Percentiles rank a stretch among this genome's conserved stretches.
Evolutionary conservation across 2,329 filamentous ascomycete genomes (phyloP).

Genomic region (Xylogone sp.): DNA sequence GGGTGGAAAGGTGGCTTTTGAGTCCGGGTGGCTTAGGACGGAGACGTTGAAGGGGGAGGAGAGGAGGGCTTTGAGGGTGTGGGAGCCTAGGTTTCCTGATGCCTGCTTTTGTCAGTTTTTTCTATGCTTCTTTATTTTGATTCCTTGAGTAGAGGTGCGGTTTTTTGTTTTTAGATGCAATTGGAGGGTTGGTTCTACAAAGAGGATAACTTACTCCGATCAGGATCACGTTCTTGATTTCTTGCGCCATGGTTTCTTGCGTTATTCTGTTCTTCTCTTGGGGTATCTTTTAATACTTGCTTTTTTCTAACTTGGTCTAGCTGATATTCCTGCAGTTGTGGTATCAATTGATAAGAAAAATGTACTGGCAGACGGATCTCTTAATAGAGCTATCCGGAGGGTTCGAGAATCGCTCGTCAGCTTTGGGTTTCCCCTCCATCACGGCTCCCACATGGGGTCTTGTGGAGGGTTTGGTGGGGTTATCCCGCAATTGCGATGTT

Average conservation of each 20-base stretch:
- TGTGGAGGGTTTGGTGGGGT: too few species aligned
- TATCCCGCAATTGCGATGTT: neutral
- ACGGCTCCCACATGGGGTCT: neutral
- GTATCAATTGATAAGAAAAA: too few species aligned
- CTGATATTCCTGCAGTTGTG: too few species aligned
- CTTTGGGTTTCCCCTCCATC: neutral
- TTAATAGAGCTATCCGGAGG: too few species aligned
- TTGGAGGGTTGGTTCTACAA: neutral
- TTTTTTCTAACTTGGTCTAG: too few species aligned
- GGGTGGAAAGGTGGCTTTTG: slow-evolving; percentile 18
- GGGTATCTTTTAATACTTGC: neutral
- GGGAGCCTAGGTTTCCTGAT: slow-evolving; percentile 13
- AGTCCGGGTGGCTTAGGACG: slow-evolving; percentile 28
- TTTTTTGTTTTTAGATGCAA: too few species aligned
- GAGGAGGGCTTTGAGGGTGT: slow-evolving; percentile 27
- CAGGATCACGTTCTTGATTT: slow-evolving; percentile 15
- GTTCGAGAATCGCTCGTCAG: too few species aligned
- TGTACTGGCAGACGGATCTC: too few species aligned
- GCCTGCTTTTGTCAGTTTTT: slow-evolving; percentile 10
- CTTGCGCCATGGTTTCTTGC: neutral
- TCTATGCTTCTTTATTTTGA: too few species aligned
- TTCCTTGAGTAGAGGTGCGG: too few species aligned
- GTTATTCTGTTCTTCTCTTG: neutral
- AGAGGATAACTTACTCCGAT: slow-evolving; percentile 10
- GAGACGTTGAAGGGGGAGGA: slow-evolving; percentile 25